Evolutionary conservation across 1,284 basidiomycete genomes (phyloP).

Genomic region (Leccinum fuscescens): DNA sequence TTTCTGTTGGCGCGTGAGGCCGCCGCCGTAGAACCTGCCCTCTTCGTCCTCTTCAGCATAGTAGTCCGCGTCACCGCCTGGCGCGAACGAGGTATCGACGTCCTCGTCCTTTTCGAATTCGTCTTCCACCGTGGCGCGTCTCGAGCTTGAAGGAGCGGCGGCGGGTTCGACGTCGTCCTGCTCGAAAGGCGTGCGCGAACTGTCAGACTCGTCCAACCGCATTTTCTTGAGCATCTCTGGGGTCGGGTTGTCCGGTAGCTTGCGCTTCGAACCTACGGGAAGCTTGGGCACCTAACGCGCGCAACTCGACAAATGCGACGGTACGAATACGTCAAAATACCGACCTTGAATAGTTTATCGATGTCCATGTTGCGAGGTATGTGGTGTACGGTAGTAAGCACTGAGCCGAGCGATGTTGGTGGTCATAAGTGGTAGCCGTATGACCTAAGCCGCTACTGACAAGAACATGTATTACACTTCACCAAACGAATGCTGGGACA

Average conservation of each 20-base stretch:
- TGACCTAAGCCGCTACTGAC: not conserved
- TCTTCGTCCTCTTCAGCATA: constrained; percentile 89
- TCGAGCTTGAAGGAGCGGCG: constrained; percentile 29
- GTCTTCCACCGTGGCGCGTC: constrained; percentile 58
- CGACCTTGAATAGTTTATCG: constrained; percentile 79
- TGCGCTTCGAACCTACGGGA: constrained; percentile 68
- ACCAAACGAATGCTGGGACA: constrained; percentile 1
- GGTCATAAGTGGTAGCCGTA: not conserved
- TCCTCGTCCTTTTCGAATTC: constrained; percentile 51
- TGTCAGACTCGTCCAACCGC: constrained; percentile 47
- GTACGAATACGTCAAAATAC: constrained; percentile 11
- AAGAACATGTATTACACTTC: constrained; percentile 1
- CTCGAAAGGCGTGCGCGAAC: constrained; percentile 6
- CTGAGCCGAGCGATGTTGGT: not conserved
- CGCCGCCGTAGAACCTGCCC: constrained; percentile 91
- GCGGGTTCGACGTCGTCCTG: constrained; percentile 4
- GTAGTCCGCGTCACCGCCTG: constrained; percentile 85
- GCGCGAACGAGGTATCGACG: constrained; percentile 58
- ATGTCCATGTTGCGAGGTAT: constrained; percentile 58
- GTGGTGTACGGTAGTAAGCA: not conserved
- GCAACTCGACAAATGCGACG: constrained; percentile 1
- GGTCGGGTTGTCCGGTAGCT: constrained; percentile 79
- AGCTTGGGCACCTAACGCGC: constrained; percentile 68
- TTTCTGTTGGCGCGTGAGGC: constrained; percentile 87
- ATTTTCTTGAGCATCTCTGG: constrained; percentile 81